These are phyloP conservation scores for Candida montana DNA, from an alignment of 805 yeast species.

Conservation along the genomic window DNA sequence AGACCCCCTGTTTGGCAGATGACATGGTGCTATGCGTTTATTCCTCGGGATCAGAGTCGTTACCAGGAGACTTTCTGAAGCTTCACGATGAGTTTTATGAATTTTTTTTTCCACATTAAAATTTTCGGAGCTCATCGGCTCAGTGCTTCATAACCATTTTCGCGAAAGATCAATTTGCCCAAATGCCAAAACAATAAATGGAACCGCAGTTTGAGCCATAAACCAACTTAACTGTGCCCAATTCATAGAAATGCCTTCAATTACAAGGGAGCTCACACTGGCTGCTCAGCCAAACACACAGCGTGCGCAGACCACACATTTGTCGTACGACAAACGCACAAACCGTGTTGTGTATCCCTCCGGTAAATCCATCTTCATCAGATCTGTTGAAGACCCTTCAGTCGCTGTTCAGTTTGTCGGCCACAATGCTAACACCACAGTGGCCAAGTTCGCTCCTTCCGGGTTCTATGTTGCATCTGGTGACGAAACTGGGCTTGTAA, in stretches of 20 bases:
- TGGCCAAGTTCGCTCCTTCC: slow-evolving; percentile 81
- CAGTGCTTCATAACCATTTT: no score
- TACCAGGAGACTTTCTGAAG: not conserved
- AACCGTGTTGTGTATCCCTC: slow-evolving; percentile 71
- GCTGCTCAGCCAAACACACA: slow-evolving; percentile 81
- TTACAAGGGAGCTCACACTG: slow-evolving; percentile 30
- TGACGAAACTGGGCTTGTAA: slow-evolving; percentile 83
- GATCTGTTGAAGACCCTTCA: slow-evolving; percentile 32
- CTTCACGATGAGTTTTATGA: not conserved
- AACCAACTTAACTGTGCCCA: no score
- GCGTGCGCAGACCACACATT: slow-evolving; percentile 62
- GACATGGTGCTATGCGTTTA: slow-evolving; percentile 51
- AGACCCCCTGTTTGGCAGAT: slow-evolving; percentile 58
- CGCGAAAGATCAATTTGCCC: no score
- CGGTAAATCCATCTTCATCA: slow-evolving; percentile 73
- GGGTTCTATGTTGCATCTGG: slow-evolving; percentile 91
- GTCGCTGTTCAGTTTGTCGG: slow-evolving; percentile 57
- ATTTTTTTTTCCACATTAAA: no score
- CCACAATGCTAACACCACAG: slow-evolving; percentile 70
- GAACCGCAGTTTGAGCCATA: no score
- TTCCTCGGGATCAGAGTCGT: not conserved
- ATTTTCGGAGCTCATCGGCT: no score
- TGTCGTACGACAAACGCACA: slow-evolving; percentile 67
- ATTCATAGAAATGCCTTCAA: slow-evolving; percentile 24
- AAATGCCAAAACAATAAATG: no score